Percentiles rank a stretch among this genome's conserved stretches.
These are phyloP conservation scores for Lonicera japonica DNA, from an alignment of 129 eudicot species.

Conservation along the genomic window DNA sequence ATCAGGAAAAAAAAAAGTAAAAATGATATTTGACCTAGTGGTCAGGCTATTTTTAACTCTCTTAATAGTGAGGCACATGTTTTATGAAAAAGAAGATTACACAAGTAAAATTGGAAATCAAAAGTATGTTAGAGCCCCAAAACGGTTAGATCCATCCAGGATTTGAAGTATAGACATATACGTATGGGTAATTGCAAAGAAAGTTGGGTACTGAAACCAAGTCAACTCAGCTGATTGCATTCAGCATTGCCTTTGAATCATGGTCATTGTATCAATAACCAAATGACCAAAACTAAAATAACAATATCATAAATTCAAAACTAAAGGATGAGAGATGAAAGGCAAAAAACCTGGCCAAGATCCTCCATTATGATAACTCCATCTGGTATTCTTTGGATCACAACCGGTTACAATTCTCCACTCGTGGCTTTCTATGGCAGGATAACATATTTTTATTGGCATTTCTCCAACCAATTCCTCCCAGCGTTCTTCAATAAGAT, in stretches of 20 bases:
- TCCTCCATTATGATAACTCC: slow-evolving; percentile 52
- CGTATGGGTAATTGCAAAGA: not conserved
- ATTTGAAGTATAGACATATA: no score
- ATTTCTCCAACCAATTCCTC: slow-evolving; percentile 40
- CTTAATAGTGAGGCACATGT: no score
- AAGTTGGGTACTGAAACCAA: not conserved
- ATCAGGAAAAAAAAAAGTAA: no score
- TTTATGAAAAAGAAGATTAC: no score
- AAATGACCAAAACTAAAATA: not conserved
- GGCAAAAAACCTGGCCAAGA: slow-evolving; percentile 45
- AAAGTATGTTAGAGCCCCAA: no score
- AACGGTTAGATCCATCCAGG: no score
- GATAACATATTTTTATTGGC: slow-evolving; percentile 40
- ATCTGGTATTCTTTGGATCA: slow-evolving; percentile 47
- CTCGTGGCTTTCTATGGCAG: slow-evolving; percentile 38
- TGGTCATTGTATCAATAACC: no score
- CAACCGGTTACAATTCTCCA: slow-evolving; percentile 38
- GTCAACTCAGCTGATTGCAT: not conserved
- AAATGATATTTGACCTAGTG: no score
- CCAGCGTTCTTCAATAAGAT: slow-evolving; percentile 43
- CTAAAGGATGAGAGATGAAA: not conserved
- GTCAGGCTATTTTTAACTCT: no score
- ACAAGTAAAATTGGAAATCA: no score
- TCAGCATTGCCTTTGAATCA: not conserved
- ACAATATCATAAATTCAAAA: not conserved